Conservation (phyloP, 345 rosid genomes). For the Rhodamnia rubescens region DNA sequence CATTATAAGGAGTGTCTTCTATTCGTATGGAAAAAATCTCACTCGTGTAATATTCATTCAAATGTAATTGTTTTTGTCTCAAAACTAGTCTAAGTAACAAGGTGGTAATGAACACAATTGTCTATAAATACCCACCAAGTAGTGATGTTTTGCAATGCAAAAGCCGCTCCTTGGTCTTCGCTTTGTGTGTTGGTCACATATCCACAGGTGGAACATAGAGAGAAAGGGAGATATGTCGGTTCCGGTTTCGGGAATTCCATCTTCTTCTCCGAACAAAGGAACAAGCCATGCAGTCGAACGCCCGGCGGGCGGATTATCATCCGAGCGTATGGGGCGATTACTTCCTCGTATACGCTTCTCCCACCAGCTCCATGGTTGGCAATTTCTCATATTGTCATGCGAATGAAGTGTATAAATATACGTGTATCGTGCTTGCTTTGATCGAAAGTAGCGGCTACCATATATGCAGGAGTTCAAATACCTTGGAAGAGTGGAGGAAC, state of each 20-base stretch:
- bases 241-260: not conserved
- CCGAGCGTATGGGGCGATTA: conserved; percentile 15
- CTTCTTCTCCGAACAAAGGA: not conserved
- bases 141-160: not conserved
- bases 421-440: not conserved
- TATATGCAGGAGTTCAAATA: not conserved
- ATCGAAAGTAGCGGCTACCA: not conserved
- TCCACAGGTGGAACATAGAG: not conserved
- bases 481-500: not conserved
- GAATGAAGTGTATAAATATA: not conserved
- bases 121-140: not conserved
- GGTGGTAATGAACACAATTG: too few relatives aligned
- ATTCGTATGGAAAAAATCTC: not conserved
- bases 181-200: not conserved
- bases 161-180: not conserved
- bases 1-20: not conserved
- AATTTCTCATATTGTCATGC: not conserved
- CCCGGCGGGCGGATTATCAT: not conserved
- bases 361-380: not conserved
- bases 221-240: not conserved
- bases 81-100: too few relatives aligned
- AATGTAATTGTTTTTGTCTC: too few relatives aligned
- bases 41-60: too few relatives aligned
- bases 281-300: not conserved
- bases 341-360: not conserved